Evolutionary conservation across 257 asterid species (phyloP).

Genomic region (Nicotiana benthamiana): DNA sequence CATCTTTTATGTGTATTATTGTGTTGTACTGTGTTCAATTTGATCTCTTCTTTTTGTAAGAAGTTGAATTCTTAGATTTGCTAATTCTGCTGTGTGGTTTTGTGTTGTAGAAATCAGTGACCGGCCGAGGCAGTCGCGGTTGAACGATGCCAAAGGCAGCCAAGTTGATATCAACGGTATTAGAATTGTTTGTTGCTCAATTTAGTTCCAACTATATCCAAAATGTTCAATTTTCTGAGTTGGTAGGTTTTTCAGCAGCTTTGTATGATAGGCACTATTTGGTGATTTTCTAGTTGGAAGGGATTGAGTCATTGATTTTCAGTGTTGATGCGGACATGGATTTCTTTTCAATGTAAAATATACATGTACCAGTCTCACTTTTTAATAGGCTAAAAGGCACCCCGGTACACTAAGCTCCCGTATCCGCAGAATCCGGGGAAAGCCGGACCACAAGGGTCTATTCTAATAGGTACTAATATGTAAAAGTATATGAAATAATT

Average conservation of each 20-base stretch:
- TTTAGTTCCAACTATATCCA: background rate
- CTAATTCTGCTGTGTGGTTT: background rate
- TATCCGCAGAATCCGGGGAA: no score
- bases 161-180: slow-evolving; percentile 34
- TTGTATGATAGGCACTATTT: background rate
- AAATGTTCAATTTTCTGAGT: background rate
- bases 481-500: background rate
- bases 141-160: slow-evolving; percentile 40
- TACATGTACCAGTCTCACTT: background rate
- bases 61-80: background rate
- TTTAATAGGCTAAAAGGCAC: background rate
- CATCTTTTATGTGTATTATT: background rate
- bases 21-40: background rate
- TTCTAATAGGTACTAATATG: background rate
- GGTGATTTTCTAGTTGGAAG: background rate
- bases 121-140: slow-evolving; percentile 41
- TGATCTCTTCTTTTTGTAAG: background rate
- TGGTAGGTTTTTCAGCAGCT: background rate
- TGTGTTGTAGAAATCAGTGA: slow-evolving; percentile 27
- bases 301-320: background rate
- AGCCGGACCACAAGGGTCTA: no score
- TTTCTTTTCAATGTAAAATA: background rate
- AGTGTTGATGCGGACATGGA: background rate
- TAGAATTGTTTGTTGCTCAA: slow-evolving; percentile 32
- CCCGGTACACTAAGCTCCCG: no score